Conservation (phyloP, 139 green algal genomes). For the Coccomyxa sp. region DNA sequence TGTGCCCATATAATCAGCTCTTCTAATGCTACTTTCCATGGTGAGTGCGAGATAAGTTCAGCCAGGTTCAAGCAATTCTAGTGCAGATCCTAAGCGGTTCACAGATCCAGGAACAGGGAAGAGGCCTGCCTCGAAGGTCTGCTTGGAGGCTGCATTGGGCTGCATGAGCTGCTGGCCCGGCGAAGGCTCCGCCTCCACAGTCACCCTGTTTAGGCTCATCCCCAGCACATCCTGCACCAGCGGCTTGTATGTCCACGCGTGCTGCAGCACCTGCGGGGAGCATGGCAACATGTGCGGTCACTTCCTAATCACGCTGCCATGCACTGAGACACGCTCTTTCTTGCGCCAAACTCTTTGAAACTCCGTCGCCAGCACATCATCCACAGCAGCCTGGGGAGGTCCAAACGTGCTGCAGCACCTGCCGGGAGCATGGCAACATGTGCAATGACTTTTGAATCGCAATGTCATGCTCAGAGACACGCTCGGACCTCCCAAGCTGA, state of each 20-base stretch:
- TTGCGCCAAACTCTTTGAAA: too few species aligned
- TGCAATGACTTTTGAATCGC: too few species aligned
- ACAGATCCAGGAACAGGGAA: conserved; percentile 41
- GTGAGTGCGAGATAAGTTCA: too few species aligned
- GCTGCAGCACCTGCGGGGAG: conserved; percentile 65
- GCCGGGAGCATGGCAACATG: too few species aligned
- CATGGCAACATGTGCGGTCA: background rate
- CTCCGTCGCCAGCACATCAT: too few species aligned
- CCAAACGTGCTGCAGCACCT: too few species aligned
- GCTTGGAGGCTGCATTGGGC: conserved; percentile 16
- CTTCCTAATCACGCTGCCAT: background rate
- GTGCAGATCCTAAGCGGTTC: conserved; percentile 73
- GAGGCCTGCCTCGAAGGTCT: conserved; percentile 76
- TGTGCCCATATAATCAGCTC: too few species aligned
- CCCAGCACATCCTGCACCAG: conserved; percentile 95
- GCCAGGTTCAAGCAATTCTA: conserved; percentile 4
- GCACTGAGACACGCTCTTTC: too few species aligned
- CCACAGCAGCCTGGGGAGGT: too few species aligned
- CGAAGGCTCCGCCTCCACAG: conserved; percentile 30
- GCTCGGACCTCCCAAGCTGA: too few species aligned
- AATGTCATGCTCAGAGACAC: too few species aligned
- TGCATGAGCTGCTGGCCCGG: background rate
- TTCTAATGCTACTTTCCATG: too few species aligned
- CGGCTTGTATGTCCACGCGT: conserved; percentile 94
- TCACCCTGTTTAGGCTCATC: conserved; percentile 87